Evolutionary conservation across 2,329 filamentous ascomycete species (phyloP).

Genomic region (Colletotrichum graminicola): DNA sequence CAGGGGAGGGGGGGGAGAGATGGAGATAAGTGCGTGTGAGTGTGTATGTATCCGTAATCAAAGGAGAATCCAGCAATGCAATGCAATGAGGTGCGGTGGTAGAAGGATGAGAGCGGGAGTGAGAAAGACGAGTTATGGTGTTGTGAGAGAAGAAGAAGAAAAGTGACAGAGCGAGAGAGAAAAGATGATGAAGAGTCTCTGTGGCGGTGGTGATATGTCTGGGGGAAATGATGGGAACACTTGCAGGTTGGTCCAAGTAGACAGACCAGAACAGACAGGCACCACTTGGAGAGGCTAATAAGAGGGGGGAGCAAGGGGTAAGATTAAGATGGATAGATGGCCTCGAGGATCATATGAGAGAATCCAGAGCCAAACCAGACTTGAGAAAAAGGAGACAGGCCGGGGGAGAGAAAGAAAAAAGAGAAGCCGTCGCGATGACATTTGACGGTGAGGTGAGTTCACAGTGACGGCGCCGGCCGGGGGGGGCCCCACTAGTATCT

Average conservation of each 20-base stretch:
- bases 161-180: background rate
- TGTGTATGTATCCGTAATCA: background rate
- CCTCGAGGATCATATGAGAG: background rate
- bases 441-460: constrained; percentile 19
- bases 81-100: no score
- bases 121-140: background rate
- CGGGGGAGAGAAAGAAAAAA: background rate
- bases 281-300: background rate
- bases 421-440: constrained; percentile 1
- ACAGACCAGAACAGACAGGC: background rate
- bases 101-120: background rate
- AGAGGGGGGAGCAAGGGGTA: background rate
- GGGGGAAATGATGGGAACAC: no score
- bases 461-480: constrained; percentile 11
- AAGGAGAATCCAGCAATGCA: background rate
- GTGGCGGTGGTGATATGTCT: background rate
- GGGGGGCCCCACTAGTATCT: background rate
- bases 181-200: background rate
- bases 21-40: background rate
- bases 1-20: constrained; percentile 8
- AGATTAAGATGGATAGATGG: background rate
- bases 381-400: background rate
- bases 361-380: background rate
- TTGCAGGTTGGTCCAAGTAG: no score
- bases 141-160: no score